Evolutionary conservation across 1,284 basidiomycete species (phyloP).

Genomic region (Bondarzewia mesenterica): DNA sequence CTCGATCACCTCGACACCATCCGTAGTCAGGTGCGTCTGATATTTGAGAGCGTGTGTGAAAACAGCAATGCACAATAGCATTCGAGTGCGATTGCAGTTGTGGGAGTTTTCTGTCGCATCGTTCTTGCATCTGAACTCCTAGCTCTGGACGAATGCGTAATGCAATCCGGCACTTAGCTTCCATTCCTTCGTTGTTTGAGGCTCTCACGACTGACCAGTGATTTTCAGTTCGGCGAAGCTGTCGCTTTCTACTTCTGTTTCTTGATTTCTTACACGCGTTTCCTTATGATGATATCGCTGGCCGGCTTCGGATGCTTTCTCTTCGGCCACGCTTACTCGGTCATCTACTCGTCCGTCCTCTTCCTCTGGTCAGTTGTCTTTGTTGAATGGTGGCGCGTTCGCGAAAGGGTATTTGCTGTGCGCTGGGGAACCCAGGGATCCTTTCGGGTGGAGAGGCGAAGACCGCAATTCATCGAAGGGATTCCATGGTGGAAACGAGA

Average conservation of each 20-base stretch:
- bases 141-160: too few species aligned
- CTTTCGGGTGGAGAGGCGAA: conserved; percentile 68
- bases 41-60: too few species aligned
- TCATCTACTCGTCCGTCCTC: conserved; percentile 70
- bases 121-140: too few species aligned
- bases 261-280: conserved; percentile 75
- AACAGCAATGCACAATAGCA: too few species aligned
- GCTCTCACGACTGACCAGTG: background rate
- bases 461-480: conserved; percentile 52
- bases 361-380: conserved; percentile 80
- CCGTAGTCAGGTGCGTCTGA: conserved; percentile 45
- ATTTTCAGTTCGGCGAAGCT: conserved; percentile 70
- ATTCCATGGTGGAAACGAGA: conserved; percentile 75
- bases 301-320: conserved; percentile 57
- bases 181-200: background rate
- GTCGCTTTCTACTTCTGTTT: conserved; percentile 92
- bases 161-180: too few species aligned
- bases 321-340: conserved; percentile 64
- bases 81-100: too few species aligned
- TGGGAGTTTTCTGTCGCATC: too few species aligned
- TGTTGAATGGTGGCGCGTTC: conserved; percentile 84
- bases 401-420: conserved; percentile 73
- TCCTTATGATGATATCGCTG: conserved; percentile 61
- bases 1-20: conserved; percentile 53
- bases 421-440: conserved; percentile 75